phyloP scores from a whole-genome alignment of 2,329 filamentous ascomycete genomes.

The Mollisiaceae sp. region DNA sequence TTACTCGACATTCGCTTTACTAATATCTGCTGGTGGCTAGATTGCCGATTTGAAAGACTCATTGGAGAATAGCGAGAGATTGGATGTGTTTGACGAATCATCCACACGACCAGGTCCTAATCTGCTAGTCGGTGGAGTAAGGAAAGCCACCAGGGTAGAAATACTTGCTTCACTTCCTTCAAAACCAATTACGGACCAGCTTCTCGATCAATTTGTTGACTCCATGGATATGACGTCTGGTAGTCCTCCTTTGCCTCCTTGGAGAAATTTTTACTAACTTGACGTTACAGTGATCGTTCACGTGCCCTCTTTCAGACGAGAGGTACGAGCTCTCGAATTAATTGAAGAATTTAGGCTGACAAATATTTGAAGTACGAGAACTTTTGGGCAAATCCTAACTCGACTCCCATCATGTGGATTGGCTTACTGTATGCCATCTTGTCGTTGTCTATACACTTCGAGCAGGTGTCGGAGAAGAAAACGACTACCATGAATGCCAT shows the following conservation, averaged over 20 bases:
- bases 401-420: not conserved
- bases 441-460: not conserved
- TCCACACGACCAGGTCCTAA: not conserved
- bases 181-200: not conserved
- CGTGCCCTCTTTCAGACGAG: no score
- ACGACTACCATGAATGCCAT: conserved; percentile 24
- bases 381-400: not conserved
- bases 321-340: no score
- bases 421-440: not conserved
- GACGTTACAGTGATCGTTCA: not conserved
- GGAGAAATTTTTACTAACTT: not conserved
- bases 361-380: not conserved
- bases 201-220: not conserved
- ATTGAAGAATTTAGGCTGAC: no score
- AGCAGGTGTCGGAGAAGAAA: not conserved
- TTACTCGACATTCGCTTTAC: no score
- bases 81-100: not conserved
- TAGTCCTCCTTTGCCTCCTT: not conserved
- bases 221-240: not conserved
- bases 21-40: no score
- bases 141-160: conserved; percentile 43
- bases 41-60: not conserved
- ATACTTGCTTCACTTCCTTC: not conserved
- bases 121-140: not conserved
- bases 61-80: not conserved